Base-by-base conservation (phyloP, 2,329 filamentous ascomycete genomes). In the Sporothrix globosa region DNA sequence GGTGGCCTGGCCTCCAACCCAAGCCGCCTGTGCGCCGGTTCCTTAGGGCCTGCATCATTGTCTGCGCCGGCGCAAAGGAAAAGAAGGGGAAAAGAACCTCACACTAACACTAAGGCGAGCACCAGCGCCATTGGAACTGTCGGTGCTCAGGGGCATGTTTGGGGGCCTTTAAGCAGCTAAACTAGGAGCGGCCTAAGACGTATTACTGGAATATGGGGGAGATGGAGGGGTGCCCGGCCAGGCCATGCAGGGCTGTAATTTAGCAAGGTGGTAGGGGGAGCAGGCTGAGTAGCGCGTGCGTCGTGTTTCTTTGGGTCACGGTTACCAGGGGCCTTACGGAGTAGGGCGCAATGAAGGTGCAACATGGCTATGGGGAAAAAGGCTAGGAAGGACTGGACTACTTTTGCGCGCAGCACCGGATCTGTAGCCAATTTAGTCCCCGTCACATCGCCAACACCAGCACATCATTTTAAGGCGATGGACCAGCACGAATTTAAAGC, bases 61-160 rank as follows among this genome's bases (percentile, higher is more conserved):
- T 69, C 67, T 69, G 67, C 67, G 53, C 66, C 58, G 67, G 69
- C 58, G 27, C 72, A 56, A 69, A 67, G 30, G 53, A 48, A 48
- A 2, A 30, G 27, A 3, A 56, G 67, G 61, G 30, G 53, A 48
- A 48, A 2, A 30, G 27, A 3, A 30, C 27, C 27, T 21, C 67
- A 54, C 44, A 30, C 48, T 60, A 66, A 21, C 69, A 53, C 69
- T 39, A 54, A 44, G 48, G 30, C 60, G 52, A 56, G 52, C 68
- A 39, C 50, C 52, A 39, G 52, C 69, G 54, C 67, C 44, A 69
- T 69, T 30, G 30, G 19, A 63, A 17, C 58, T 66, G 68, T 34
- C 68, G 52, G 48, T 68, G 56, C 21, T 46, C 68, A 72, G 63
- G 68, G 68, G 65, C 58, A 21, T 63, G 39, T 39, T 56, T 30